phyloP scores from a whole-genome alignment of 805 yeast genomes.

The Candida hungchunana region DNA sequence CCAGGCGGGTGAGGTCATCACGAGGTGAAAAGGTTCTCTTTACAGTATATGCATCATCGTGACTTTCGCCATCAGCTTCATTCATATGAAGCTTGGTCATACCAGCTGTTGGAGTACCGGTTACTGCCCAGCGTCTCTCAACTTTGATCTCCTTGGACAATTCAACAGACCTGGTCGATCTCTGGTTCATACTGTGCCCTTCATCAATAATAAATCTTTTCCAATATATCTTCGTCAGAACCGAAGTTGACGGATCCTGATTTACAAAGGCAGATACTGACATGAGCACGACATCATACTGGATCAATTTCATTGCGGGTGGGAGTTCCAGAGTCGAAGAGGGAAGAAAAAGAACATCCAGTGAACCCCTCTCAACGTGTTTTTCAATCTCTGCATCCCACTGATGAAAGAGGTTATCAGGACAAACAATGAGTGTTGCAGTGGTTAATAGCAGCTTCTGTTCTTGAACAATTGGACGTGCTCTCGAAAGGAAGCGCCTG shows the following conservation, averaged over 20 bases:
- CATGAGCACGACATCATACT: constrained; percentile 51
- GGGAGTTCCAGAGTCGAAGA: constrained; percentile 25
- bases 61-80: constrained; percentile 14
- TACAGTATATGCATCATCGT: constrained; percentile 36
- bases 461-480: constrained; percentile 15
- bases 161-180: constrained; percentile 43
- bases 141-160: constrained; percentile 45
- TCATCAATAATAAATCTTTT: constrained; percentile 71
- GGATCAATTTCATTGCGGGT: constrained; percentile 29
- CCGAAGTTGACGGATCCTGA: constrained; percentile 33
- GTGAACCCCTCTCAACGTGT: constrained; percentile 40
- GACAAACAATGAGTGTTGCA: constrained; percentile 57
- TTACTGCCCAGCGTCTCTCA: constrained; percentile 70
- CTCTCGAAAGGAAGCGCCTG: constrained; percentile 17
- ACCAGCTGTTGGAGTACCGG: constrained; percentile 76
- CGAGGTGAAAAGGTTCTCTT: constrained; percentile 46
- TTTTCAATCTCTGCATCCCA: constrained; percentile 58
- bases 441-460: constrained; percentile 41
- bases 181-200: constrained; percentile 61
- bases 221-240: constrained; percentile 49
- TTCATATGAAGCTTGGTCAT: constrained; percentile 50
- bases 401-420: constrained; percentile 63
- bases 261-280: constrained; percentile 43
- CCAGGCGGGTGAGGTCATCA: constrained; percentile 52
- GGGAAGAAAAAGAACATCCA: constrained; percentile 34